phyloP scores from a whole-genome alignment of 208 protist species.

The Entamoeba histolytica region DNA sequence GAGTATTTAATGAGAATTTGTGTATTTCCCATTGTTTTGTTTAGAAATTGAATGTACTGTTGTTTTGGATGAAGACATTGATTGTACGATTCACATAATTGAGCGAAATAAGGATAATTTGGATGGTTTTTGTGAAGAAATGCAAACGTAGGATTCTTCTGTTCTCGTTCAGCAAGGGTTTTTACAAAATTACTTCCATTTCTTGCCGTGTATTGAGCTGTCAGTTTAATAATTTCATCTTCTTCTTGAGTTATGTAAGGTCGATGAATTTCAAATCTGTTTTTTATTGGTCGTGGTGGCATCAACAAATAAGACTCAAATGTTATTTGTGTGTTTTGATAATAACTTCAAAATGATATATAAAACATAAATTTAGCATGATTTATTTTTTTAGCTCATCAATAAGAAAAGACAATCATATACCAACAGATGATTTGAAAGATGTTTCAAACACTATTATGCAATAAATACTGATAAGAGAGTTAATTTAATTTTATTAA shows the following conservation, averaged over 20 bases:
- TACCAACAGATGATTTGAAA: too few species aligned
- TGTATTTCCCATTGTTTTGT: neutral
- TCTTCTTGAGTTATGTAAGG: neutral
- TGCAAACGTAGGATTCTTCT: neutral
- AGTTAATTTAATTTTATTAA: too few species aligned
- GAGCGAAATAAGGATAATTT: neutral
- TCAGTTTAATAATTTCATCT: neutral
- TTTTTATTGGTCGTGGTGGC: neutral
- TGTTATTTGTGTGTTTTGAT: too few species aligned
- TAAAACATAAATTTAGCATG: too few species aligned
- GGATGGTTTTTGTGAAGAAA: neutral
- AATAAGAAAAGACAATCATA: too few species aligned
- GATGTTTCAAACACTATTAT: too few species aligned
- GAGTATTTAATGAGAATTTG: neutral
- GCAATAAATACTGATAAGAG: too few species aligned
- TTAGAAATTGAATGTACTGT: neutral
- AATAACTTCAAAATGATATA: too few species aligned
- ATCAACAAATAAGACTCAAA: neutral
- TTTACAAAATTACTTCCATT: neutral
- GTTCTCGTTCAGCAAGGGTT: neutral
- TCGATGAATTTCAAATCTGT: neutral
- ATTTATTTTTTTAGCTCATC: too few species aligned
- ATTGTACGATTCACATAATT: neutral
- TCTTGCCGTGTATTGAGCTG: neutral
- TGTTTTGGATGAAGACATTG: neutral